Evolutionary conservation across 768 basidiomycete species (phyloP).

Genomic region (Auricularia sp.): DNA sequence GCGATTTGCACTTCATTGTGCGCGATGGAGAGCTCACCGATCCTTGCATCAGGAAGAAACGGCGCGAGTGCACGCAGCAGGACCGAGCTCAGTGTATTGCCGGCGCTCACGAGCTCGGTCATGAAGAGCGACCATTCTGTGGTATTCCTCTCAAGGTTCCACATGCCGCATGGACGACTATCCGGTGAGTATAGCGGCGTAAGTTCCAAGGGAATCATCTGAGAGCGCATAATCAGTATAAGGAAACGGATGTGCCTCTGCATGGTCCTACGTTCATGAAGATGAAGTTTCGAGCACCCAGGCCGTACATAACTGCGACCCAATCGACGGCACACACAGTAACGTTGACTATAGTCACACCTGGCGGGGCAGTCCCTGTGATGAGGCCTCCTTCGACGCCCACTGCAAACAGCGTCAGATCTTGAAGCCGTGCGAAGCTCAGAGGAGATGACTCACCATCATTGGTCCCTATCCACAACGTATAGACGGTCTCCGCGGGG

Average conservation of each 20-base stretch:
- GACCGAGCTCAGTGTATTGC: constrained; percentile 41
- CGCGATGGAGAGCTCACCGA: constrained; percentile 32
- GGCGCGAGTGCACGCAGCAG: constrained; percentile 41
- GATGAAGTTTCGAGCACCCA: constrained; percentile 5
- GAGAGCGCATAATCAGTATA: no score
- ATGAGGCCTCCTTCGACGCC: background rate
- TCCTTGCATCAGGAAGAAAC: constrained; percentile 40
- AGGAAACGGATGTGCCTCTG: no score
- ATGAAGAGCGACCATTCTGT: constrained; percentile 50
- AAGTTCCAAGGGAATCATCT: constrained; percentile 8
- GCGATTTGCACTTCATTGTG: background rate
- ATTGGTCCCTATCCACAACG: constrained; percentile 55
- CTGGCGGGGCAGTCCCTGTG: constrained; percentile 1
- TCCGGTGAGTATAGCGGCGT: constrained; percentile 36
- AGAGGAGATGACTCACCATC: constrained; percentile 24
- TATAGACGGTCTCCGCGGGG: constrained; percentile 44
- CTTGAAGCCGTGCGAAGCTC: background rate
- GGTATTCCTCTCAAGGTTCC: constrained; percentile 39
- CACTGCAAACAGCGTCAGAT: constrained; percentile 4
- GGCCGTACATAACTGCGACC: constrained; percentile 1
- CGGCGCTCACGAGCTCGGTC: constrained; percentile 39
- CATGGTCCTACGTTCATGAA: constrained; percentile 3
- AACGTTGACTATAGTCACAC: constrained; percentile 3
- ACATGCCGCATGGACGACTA: constrained; percentile 40
- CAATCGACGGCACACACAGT: constrained; percentile 3